phyloP scores from a whole-genome alignment of 331 rosid species.

The Malus hybrid region DNA sequence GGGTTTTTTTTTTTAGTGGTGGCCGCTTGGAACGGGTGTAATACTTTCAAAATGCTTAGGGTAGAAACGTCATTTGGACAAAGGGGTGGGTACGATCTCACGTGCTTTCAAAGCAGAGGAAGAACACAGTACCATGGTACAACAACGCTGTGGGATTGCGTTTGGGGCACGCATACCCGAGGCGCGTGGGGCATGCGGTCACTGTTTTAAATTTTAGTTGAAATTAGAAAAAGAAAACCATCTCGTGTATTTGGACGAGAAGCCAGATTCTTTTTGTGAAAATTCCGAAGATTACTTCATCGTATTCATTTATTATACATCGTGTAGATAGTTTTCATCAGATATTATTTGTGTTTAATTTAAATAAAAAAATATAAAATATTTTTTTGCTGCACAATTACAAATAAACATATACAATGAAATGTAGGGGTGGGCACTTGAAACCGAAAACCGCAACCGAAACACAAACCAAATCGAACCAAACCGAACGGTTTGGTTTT shows the following conservation, averaged over 20 bases:
- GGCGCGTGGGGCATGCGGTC: background rate
- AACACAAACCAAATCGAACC: too few species aligned
- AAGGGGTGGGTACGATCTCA: background rate
- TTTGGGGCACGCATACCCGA: background rate
- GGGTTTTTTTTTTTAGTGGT: background rate
- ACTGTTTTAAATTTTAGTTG: background rate
- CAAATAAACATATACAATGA: too few species aligned
- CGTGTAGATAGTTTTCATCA: accelerated
- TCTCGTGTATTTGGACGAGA: too few species aligned
- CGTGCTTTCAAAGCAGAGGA: background rate
- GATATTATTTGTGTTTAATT: accelerated
- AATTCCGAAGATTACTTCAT: too few species aligned
- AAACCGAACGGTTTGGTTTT: too few species aligned
- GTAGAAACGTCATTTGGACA: background rate
- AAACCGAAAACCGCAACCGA: too few species aligned
- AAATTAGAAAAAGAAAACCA: background rate
- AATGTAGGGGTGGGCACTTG: too few species aligned
- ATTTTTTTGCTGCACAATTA: accelerated
- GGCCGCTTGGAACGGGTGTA: background rate
- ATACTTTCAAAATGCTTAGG: background rate
- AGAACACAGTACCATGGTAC: background rate
- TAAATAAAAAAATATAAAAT: too few species aligned
- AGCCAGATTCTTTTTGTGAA: too few species aligned
- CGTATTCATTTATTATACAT: accelerated
- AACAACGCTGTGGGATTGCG: background rate